A percentile compares a stretch with the other conserved stretches of the same genome.
These are phyloP conservation scores for Candida boleticola DNA, from an alignment of 805 yeast species.

Conservation along the genomic window DNA sequence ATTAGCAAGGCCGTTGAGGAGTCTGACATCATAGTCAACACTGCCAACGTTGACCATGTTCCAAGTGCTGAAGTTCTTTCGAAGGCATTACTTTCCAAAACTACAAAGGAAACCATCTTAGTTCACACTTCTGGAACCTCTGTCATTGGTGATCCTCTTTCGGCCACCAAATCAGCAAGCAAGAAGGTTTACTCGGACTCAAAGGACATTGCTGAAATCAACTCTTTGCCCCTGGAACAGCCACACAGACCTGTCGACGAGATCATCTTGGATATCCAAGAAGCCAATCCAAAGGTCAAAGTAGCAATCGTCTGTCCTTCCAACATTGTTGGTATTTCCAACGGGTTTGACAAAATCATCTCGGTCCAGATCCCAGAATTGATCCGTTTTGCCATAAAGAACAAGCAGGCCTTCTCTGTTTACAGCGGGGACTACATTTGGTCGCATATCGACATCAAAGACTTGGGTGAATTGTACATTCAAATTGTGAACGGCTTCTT, in stretches of 20 bases:
- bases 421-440: constrained; percentile 31
- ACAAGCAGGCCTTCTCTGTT: constrained; percentile 22
- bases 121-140: constrained; percentile 39
- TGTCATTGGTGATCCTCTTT: constrained; percentile 21
- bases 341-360: constrained; percentile 26
- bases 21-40: constrained; percentile 29
- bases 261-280: constrained; percentile 23
- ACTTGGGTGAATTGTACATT: constrained; percentile 28
- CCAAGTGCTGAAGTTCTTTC: constrained; percentile 19
- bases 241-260: constrained; percentile 34
- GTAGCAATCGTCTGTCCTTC: constrained; percentile 34
- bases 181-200: constrained; percentile 22
- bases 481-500: constrained; percentile 21
- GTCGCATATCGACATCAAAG: constrained; percentile 34
- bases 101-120: constrained; percentile 17
- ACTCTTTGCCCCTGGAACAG: constrained; percentile 20
- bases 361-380: constrained; percentile 31
- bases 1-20: constrained; percentile 15
- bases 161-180: constrained; percentile 13
- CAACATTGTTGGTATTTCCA: constrained; percentile 28
- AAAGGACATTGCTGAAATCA: constrained; percentile 23
- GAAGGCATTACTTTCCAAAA: constrained; percentile 17
- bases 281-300: constrained; percentile 25
- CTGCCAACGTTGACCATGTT: constrained; percentile 30
- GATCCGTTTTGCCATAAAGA: constrained; percentile 14